A percentile compares a stretch with the other conserved stretches of the same genome.
These are phyloP conservation scores for Sclerotinia glacialis DNA, from an alignment of 2,329 filamentous ascomycete genomes.

Conservation along the genomic window DNA sequence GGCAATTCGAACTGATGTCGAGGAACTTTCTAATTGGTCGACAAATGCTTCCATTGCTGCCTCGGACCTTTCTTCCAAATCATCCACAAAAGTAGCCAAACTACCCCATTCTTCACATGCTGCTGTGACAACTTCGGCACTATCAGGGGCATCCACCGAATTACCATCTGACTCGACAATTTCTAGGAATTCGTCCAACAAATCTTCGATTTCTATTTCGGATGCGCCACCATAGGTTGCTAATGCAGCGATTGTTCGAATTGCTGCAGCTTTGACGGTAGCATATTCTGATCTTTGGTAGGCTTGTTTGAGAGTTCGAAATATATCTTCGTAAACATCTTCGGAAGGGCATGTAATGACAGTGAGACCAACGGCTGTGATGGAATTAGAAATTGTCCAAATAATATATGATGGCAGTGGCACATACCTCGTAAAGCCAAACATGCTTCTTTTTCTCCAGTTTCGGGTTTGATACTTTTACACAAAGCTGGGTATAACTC, in stretches of 20 bases:
- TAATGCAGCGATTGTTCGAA: slow-evolving; percentile 60
- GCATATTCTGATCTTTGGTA: slow-evolving; percentile 59
- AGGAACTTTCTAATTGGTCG: slow-evolving; percentile 64
- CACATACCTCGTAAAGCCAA: slow-evolving; percentile 56
- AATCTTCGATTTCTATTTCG: slow-evolving; percentile 57
- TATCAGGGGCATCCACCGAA: slow-evolving; percentile 60
- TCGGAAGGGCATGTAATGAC: slow-evolving; percentile 61
- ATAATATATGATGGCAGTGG: not conserved
- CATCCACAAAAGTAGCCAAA: slow-evolving; percentile 63
- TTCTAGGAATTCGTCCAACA: slow-evolving; percentile 65
- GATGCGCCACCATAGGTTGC: slow-evolving; percentile 65
- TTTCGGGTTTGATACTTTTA: slow-evolving; percentile 61
- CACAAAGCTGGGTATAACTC: slow-evolving; percentile 60
- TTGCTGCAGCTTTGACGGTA: slow-evolving; percentile 60
- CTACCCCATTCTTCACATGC: slow-evolving; percentile 69
- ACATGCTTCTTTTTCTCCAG: slow-evolving; percentile 60
- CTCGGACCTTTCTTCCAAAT: slow-evolving; percentile 62
- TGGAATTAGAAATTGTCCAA: slow-evolving; percentile 1
- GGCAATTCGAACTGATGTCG: slow-evolving; percentile 62
- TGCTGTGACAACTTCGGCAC: slow-evolving; percentile 59
- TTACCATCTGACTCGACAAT: slow-evolving; percentile 66
- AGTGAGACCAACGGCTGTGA: slow-evolving; percentile 57
- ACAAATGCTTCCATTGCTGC: slow-evolving; percentile 65
- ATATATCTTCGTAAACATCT: slow-evolving; percentile 57
- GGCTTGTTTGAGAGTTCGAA: slow-evolving; percentile 54